Conservation (phyloP, 2,329 filamentous ascomycete genomes). For the Penicillium sp. region DNA sequence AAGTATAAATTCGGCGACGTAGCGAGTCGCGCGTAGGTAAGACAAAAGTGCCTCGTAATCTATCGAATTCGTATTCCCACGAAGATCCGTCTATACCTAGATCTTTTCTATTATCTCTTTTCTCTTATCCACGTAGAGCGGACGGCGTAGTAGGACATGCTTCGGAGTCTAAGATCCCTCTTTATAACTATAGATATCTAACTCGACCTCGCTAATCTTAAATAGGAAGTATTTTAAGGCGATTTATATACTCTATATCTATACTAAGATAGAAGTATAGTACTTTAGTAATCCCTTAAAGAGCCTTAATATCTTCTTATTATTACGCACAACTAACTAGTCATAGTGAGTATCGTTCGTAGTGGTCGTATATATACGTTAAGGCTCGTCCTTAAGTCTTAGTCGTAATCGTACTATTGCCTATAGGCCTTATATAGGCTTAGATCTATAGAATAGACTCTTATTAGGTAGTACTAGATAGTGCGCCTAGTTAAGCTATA, state of each 20-base stretch:
- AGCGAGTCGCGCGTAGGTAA: not conserved
- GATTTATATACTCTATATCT: slow-evolving; percentile 9
- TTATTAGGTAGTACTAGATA: too few relatives aligned
- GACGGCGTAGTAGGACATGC: not conserved
- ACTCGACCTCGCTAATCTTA: slow-evolving; percentile 7
- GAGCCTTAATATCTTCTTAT: too few relatives aligned
- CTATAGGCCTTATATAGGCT: too few relatives aligned
- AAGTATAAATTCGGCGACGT: slow-evolving; percentile 1
- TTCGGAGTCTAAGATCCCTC: slow-evolving; percentile 6
- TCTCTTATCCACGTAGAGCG: not conserved
- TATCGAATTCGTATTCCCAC: too few relatives aligned
- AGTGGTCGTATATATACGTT: too few relatives aligned
- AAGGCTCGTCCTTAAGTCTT: too few relatives aligned
- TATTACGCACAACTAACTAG: too few relatives aligned
- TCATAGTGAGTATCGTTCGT: too few relatives aligned
- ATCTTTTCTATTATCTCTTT: not conserved
- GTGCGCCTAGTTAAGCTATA: too few relatives aligned
- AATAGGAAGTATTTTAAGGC: slow-evolving; percentile 7
- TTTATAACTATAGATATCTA: not conserved
- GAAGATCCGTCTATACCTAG: not conserved
- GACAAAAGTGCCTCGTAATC: not conserved
- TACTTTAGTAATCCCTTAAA: not conserved
- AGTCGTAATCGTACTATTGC: too few relatives aligned
- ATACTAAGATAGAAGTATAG: slow-evolving; percentile 1
- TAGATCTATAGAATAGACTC: too few relatives aligned